These are phyloP conservation scores for Yamadazyma philogaea DNA, from an alignment of 805 yeast genomes.

Conservation along the genomic window DNA sequence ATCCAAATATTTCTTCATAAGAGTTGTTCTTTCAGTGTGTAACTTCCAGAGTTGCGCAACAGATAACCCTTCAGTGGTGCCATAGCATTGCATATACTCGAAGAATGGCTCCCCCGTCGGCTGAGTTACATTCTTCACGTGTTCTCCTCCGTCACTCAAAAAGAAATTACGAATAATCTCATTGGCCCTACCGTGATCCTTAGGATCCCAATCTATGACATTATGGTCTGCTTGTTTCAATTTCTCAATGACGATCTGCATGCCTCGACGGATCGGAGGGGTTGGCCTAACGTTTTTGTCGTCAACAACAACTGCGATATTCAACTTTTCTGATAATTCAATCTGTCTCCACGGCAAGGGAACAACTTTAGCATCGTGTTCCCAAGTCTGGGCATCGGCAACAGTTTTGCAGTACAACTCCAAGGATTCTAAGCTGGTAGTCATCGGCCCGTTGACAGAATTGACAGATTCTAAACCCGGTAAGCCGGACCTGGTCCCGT, in stretches of 20 bases:
- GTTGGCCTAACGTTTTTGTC: conserved; percentile 68
- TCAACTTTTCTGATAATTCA: conserved; percentile 33
- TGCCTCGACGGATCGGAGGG: conserved; percentile 53
- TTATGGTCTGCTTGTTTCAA: conserved; percentile 57
- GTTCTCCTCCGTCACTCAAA: conserved; percentile 64
- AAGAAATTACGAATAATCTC: conserved; percentile 57
- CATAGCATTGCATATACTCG: conserved; percentile 59
- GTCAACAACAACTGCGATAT: conserved; percentile 59
- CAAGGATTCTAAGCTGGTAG: conserved; percentile 11
- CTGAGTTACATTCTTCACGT: conserved; percentile 48
- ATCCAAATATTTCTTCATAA: conserved; percentile 53
- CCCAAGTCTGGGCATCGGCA: conserved; percentile 61
- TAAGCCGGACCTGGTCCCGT: conserved; percentile 52
- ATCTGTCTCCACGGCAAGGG: conserved; percentile 55
- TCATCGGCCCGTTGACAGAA: conserved; percentile 51
- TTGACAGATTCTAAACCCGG: conserved; percentile 64
- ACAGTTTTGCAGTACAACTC: conserved; percentile 14
- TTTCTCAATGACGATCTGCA: conserved; percentile 51
- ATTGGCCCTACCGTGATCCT: conserved; percentile 54
- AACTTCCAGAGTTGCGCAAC: conserved; percentile 39
- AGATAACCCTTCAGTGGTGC: conserved; percentile 52
- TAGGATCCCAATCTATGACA: conserved; percentile 54
- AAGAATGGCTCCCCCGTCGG: conserved; percentile 71
- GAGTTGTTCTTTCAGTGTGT: conserved; percentile 54
- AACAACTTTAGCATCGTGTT: conserved; percentile 43